phyloP scores from a whole-genome alignment of 2,329 filamentous ascomycete genomes.

The Elsinoe necatrix region DNA sequence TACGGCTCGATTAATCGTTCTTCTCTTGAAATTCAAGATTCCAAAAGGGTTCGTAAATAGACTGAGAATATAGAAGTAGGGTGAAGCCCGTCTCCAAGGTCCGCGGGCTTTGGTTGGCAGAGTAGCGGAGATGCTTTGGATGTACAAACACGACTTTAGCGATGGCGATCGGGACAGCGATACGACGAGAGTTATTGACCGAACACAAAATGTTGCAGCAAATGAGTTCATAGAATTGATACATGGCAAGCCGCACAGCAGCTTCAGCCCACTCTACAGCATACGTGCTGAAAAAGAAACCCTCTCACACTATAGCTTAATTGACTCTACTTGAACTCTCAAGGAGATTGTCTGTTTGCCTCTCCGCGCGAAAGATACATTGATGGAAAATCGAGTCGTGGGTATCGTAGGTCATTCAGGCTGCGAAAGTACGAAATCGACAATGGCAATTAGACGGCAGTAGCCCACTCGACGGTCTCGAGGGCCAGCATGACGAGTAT shows the following conservation, averaged over 20 bases:
- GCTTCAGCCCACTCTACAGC: not conserved
- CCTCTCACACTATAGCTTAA: not conserved
- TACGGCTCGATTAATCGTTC: too few relatives aligned
- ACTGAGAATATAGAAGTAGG: too few relatives aligned
- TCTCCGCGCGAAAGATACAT: not conserved
- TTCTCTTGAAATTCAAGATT: not conserved
- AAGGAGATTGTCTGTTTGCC: conserved; percentile 1
- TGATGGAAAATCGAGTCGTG: not conserved
- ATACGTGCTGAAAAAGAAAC: not conserved
- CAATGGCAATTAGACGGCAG: not conserved
- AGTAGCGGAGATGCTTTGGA: too few relatives aligned
- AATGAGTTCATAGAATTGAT: not conserved
- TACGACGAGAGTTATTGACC: too few relatives aligned
- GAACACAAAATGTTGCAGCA: too few relatives aligned
- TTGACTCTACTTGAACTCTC: not conserved
- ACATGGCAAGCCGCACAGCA: not conserved
- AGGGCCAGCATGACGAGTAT: conserved; percentile 83
- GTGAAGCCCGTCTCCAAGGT: too few relatives aligned
- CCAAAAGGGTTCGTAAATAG: not conserved
- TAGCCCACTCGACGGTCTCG: conserved; percentile 85
- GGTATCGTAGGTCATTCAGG: not conserved
- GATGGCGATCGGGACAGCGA: too few relatives aligned
- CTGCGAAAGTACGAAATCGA: too few relatives aligned
- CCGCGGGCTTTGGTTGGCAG: too few relatives aligned
- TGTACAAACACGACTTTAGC: too few relatives aligned